Base-by-base conservation (phyloP, 1,284 basidiomycete species). In the Xerocomus nothofagi region DNA sequence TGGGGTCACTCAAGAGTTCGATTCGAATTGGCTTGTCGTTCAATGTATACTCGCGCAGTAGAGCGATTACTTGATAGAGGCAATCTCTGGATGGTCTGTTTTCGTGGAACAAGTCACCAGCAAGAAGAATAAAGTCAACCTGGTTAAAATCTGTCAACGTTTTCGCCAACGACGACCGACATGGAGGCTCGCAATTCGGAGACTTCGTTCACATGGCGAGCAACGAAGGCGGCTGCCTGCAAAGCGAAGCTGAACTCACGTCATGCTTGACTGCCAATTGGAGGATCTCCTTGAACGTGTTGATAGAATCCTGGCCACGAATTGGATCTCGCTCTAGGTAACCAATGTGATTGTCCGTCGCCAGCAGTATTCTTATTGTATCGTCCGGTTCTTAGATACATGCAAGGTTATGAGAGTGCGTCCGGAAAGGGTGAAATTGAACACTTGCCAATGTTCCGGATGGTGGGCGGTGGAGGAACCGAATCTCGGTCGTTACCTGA, bases 71-170 rank as follows among this genome's bases (percentile, higher is more conserved):
- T 66, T 91, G 84, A 69, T 92, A 96, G 49, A 99, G 71, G 54
- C 90, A 91, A 36, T 93, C 89, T 58, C 95, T 74, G 26, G 92
- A 93, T 0, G 97, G 97, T 55, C 93, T 83, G 69, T 99, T 99
- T 64, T 99, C 97, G 68, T 99, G 97, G 65, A 99, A 99, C 7
- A 99, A 76, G 69, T 99, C 97, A 10, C 97, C 96, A 12, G 90
- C 95, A 2, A 26, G 82, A 3, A 99, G 80, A 48, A 99, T 80
- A 63, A 97, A 92, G 71, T 98, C 94, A 44, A 96, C 94, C 91
- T 93, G 57, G 21, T 26, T 29, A 11, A 23, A 40, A 15, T 20
- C 2, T 20, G 43, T 64, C 38, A 62, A 50, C 21, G 6, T 20
- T 15, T 34, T 24, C 26, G 7, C 27, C 4, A n/a, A 30, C 20